These are phyloP conservation scores for Cytospora chrysosperma DNA, from an alignment of 2,329 filamentous ascomycete species.

Conservation along the genomic window DNA sequence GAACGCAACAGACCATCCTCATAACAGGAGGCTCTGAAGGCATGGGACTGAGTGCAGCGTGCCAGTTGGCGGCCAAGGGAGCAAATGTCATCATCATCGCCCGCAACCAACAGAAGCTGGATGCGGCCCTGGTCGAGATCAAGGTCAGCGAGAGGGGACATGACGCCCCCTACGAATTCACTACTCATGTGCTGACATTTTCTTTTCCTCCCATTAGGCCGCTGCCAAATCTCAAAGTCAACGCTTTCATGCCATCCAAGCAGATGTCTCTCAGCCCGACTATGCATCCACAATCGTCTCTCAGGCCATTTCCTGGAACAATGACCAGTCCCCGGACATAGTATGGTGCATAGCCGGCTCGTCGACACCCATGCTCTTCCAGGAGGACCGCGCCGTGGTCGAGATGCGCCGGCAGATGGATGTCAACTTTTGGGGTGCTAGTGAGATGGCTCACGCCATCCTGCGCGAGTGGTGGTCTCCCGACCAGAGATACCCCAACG, in stretches of 20 bases:
- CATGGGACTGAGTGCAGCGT: conserved; percentile 62
- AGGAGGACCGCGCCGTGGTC: conserved; percentile 70
- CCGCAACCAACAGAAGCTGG: conserved; percentile 59
- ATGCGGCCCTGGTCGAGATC: conserved; percentile 55
- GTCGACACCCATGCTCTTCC: conserved; percentile 71
- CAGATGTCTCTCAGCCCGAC: conserved; percentile 70
- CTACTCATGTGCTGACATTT: conserved; percentile 31
- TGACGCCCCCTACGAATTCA: background rate
- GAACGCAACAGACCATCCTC: conserved; percentile 57
- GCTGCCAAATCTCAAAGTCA: conserved; percentile 67
- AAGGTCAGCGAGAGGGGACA: conserved; percentile 38
- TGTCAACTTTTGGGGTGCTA: conserved; percentile 84
- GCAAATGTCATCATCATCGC: conserved; percentile 69
- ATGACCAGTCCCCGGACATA: conserved; percentile 70
- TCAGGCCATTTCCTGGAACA: conserved; percentile 78
- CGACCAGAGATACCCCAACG: conserved; percentile 38
- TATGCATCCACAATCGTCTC: conserved; percentile 70
- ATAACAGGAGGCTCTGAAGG: conserved; percentile 72
- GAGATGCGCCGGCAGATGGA: conserved; percentile 80
- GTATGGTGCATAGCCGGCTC: conserved; percentile 89
- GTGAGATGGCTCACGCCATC: conserved; percentile 81
- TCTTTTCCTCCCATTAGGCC: conserved; percentile 44
- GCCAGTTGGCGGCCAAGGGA: conserved; percentile 62
- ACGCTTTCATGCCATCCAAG: conserved; percentile 78
- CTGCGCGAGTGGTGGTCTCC: conserved; percentile 71